Percentiles rank a stretch among this genome's conserved stretches.
Evolutionary conservation across 192 early-diverging fungal species (phyloP).

Genomic region (Entrophospora sp.): DNA sequence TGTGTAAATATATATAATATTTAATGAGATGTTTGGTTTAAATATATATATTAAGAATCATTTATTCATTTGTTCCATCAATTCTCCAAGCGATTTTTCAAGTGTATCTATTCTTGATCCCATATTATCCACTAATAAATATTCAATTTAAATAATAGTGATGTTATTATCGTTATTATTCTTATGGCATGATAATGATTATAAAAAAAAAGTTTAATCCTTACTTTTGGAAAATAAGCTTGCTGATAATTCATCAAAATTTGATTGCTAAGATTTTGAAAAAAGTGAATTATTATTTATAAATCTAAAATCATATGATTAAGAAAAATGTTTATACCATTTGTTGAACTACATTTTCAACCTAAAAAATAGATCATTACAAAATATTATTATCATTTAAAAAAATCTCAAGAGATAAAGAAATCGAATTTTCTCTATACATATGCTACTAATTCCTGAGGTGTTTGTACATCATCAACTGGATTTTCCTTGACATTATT

Average conservation of each 20-base stretch:
- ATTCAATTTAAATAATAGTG: background rate
- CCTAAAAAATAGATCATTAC: background rate
- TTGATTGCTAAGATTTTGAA: background rate
- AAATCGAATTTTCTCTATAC: too few relatives aligned
- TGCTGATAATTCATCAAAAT: background rate
- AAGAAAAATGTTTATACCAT: background rate
- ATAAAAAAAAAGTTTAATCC: background rate
- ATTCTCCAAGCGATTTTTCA: background rate
- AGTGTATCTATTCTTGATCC: background rate
- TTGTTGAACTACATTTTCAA: background rate
- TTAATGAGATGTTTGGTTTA: too few relatives aligned
- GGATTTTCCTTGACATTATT: too few relatives aligned
- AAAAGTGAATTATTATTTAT: background rate
- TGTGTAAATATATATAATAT: too few relatives aligned
- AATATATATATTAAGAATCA: too few relatives aligned
- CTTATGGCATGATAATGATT: background rate
- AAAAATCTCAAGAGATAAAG: too few relatives aligned
- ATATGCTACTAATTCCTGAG: too few relatives aligned
- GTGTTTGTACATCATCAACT: too few relatives aligned
- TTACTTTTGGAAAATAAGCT: background rate
- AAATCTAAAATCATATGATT: background rate
- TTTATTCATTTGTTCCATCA: constrained; percentile 5
- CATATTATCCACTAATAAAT: constrained; percentile 9
- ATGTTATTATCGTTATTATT: background rate
- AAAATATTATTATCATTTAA: too few relatives aligned